phyloP scores from a whole-genome alignment of 179 eudicot genomes.

The Heliamphora pulchella region DNA sequence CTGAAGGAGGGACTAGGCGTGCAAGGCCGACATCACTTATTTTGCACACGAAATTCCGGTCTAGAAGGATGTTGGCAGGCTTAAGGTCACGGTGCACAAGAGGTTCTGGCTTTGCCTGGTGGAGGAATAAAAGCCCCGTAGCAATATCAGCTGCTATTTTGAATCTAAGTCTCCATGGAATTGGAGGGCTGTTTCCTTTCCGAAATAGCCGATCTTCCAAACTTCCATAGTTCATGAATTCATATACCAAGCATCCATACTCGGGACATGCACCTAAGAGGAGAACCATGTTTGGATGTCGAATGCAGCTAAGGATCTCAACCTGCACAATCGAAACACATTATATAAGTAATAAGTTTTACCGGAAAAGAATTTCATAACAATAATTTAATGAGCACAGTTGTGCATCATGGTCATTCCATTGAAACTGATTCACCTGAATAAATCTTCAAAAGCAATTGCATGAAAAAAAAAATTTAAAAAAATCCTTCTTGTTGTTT shows the following conservation, averaged over 20 bases:
- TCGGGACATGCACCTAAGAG: constrained; percentile 61
- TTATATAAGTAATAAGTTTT: not conserved
- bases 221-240: constrained; percentile 54
- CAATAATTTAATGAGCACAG: not conserved
- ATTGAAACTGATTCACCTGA: not conserved
- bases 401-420: not conserved
- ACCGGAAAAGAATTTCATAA: not conserved
- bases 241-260: constrained; percentile 57
- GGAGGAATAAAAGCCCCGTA: constrained; percentile 52
- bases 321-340: constrained; percentile 24
- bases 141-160: constrained; percentile 44
- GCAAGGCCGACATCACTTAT: constrained; percentile 47
- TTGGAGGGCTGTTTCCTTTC: constrained; percentile 34
- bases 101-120: constrained; percentile 55
- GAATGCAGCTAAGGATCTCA: constrained; percentile 48
- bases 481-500: too few relatives aligned
- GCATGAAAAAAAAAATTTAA: not conserved
- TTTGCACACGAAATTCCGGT: constrained; percentile 43
- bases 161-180: constrained; percentile 48
- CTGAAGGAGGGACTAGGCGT: constrained; percentile 41
- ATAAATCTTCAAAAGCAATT: not conserved
- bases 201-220: constrained; percentile 44
- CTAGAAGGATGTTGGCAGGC: constrained; percentile 46
- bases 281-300: constrained; percentile 62
- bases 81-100: constrained; percentile 60